These are phyloP conservation scores for Peronospora belbahrii DNA, from an alignment of 352 stramenopile genomes.

Conservation along the genomic window DNA sequence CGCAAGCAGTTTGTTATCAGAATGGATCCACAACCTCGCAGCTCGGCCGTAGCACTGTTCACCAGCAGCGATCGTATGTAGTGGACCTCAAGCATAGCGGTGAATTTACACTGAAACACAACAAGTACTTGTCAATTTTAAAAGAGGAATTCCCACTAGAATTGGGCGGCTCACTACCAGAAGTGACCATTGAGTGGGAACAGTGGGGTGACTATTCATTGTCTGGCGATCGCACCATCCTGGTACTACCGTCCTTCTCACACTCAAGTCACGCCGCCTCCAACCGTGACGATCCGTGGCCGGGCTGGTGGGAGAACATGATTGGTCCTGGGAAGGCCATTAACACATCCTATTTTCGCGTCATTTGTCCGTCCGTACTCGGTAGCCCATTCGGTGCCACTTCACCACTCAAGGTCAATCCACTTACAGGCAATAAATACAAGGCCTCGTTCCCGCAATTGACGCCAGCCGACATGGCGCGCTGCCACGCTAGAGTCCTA, in stretches of 20 bases:
- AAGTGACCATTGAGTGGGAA: conserved; percentile 68
- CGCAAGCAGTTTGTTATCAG: conserved; percentile 5
- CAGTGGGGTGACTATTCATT: conserved; percentile 75
- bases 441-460: conserved; percentile 73
- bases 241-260: conserved; percentile 83
- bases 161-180: conserved; percentile 44
- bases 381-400: conserved; percentile 82
- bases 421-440: conserved; percentile 56
- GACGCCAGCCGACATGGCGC: conserved; percentile 78
- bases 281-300: conserved; percentile 67
- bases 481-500: conserved; percentile 67
- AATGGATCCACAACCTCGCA: not conserved
- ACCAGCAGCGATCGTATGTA: conserved; percentile 36
- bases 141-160: conserved; percentile 54
- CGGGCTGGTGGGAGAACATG: conserved; percentile 87
- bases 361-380: conserved; percentile 80
- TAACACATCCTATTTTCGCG: conserved; percentile 84
- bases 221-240: conserved; percentile 60
- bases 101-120: conserved; percentile 37
- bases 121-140: conserved; percentile 67
- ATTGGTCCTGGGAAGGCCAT: conserved; percentile 79
- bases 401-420: conserved; percentile 56
- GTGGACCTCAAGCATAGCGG: conserved; percentile 20
- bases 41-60: conserved; percentile 2
- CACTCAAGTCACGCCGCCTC: conserved; percentile 79